Conservation (phyloP, 2,329 filamentous ascomycete genomes). For the Xylaria arbuscula region DNA sequence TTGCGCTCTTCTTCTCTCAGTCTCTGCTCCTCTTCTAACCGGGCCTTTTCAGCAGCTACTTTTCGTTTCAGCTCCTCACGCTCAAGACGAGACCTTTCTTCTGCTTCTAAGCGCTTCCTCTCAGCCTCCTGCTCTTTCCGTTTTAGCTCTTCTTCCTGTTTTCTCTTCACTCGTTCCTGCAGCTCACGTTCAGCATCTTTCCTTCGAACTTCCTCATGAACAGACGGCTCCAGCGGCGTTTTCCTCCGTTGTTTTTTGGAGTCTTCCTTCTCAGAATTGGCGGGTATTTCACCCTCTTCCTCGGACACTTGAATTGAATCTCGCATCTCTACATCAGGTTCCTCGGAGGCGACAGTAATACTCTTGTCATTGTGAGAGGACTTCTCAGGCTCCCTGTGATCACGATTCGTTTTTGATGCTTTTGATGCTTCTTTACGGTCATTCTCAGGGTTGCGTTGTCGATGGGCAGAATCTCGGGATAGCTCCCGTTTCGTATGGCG, state of each 20-base stretch:
- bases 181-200: constrained; percentile 48
- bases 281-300: constrained; percentile 47
- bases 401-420: constrained; percentile 54
- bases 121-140: constrained; percentile 49
- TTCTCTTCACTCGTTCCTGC: constrained; percentile 45
- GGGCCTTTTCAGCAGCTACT: constrained; percentile 50
- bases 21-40: constrained; percentile 52
- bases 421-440: constrained; percentile 54
- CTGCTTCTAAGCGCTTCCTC: constrained; percentile 50
- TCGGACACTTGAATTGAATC: constrained; percentile 54
- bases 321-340: constrained; percentile 66
- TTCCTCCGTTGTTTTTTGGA: constrained; percentile 52
- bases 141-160: constrained; percentile 47
- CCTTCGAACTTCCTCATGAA: constrained; percentile 46
- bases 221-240: constrained; percentile 35
- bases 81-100: constrained; percentile 44
- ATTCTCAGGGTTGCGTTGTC: constrained; percentile 49
- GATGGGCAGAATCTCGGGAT: constrained; percentile 56
- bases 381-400: constrained; percentile 57
- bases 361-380: constrained; percentile 58
- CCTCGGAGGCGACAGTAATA: constrained; percentile 69
- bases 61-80: constrained; percentile 48
- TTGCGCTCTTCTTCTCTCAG: constrained; percentile 54
- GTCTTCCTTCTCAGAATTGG: constrained; percentile 54
- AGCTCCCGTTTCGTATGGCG: constrained; percentile 57